Evolutionary conservation across 2,329 filamentous ascomycete genomes (phyloP).

Genomic region (Colletotrichum zoysiae): DNA sequence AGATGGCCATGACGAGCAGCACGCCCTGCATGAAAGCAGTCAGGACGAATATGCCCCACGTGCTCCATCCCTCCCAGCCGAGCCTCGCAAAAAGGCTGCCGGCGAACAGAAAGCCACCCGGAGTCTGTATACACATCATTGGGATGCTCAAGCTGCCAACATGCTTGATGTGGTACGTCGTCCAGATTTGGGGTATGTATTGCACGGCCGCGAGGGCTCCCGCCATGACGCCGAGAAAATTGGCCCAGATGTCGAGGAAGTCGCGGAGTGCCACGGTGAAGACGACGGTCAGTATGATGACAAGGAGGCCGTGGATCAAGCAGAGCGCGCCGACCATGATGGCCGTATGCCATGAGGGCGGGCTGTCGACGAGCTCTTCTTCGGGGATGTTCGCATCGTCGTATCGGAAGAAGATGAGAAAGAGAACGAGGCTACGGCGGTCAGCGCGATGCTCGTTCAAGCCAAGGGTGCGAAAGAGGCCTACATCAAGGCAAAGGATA

Average conservation of each 20-base stretch:
- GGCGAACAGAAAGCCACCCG: constrained; percentile 91
- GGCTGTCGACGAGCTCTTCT: constrained; percentile 62
- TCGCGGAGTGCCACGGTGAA: constrained; percentile 73
- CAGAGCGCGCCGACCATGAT: constrained; percentile 79
- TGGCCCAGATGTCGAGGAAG: constrained; percentile 83
- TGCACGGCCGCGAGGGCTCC: constrained; percentile 86
- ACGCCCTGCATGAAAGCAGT: constrained; percentile 88
- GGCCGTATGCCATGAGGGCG: constrained; percentile 82
- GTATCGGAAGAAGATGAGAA: constrained; percentile 91
- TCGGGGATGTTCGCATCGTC: constrained; percentile 63
- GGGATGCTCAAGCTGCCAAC: constrained; percentile 93
- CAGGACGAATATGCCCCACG: constrained; percentile 91
- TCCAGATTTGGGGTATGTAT: constrained; percentile 95
- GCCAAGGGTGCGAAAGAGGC: constrained; percentile 48
- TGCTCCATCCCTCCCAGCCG: constrained; percentile 89
- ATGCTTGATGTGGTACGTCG: constrained; percentile 86
- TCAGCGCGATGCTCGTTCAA: background rate
- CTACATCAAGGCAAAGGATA: constrained; percentile 92
- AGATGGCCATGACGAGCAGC: constrained; percentile 83
- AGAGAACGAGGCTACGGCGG: constrained; percentile 81
- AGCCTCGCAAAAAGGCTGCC: constrained; percentile 84
- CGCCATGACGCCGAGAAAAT: constrained; percentile 83
- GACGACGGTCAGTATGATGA: constrained; percentile 76
- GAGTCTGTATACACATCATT: constrained; percentile 99
- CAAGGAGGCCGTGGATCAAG: constrained; percentile 79